Conservation (phyloP, 805 yeast genomes). For the Zygosaccharomyces rouxii region DNA sequence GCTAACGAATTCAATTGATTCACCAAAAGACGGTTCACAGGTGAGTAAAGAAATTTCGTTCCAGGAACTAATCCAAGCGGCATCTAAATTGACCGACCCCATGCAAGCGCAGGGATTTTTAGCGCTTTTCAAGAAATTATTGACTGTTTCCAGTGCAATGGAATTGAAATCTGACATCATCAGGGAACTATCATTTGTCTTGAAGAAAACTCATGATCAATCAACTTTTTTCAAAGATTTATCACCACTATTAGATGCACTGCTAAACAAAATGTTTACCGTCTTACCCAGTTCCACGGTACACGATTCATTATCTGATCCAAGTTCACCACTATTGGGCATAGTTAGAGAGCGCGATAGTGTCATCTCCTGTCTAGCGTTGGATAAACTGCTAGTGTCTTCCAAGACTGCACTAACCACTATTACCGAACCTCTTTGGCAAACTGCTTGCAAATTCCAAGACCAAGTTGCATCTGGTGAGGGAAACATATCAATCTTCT, state of each 20-base stretch:
- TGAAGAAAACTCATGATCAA: conserved; percentile 27
- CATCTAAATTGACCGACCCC: conserved; percentile 27
- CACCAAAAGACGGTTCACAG: conserved; percentile 20
- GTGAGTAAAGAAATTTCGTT: conserved; percentile 15
- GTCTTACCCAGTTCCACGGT: conserved; percentile 27
- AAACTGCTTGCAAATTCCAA: conserved; percentile 22
- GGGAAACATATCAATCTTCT: conserved; percentile 16
- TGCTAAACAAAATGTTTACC: conserved; percentile 28
- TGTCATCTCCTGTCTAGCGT: conserved; percentile 22
- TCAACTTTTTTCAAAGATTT: conserved; percentile 25
- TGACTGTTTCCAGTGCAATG: conserved; percentile 24
- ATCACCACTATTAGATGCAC: conserved; percentile 19
- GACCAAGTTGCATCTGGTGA: conserved; percentile 9
- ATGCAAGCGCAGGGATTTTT: conserved; percentile 33
- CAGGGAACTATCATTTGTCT: conserved; percentile 8
- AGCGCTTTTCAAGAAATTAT: conserved; percentile 27
- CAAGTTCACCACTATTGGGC: conserved; percentile 8
- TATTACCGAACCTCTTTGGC: conserved; percentile 20
- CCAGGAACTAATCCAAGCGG: conserved; percentile 14
- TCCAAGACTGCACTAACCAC: conserved; percentile 4
- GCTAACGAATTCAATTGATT: conserved; percentile 27
- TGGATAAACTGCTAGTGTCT: conserved; percentile 29
- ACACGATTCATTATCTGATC: conserved; percentile 6
- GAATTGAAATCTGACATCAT: conserved; percentile 16
- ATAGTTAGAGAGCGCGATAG: conserved; percentile 22